phyloP scores from a whole-genome alignment of 176 grass and related monocot genomes.

The Carex cristatella region DNA sequence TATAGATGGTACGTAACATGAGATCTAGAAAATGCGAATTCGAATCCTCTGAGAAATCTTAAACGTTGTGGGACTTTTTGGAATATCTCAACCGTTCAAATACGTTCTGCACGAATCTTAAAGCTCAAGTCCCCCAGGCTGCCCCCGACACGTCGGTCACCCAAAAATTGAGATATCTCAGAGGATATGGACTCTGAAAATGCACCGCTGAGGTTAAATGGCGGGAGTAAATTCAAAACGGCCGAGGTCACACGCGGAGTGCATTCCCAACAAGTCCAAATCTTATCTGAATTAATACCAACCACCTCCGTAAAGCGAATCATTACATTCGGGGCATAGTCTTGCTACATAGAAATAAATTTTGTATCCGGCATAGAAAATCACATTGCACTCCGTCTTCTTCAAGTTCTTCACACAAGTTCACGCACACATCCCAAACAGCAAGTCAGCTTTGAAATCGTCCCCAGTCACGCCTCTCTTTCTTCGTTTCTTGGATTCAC shows the following conservation, averaged over 20 bases:
- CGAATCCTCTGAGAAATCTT: too few species aligned
- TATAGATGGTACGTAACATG: too few species aligned
- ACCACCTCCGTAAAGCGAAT: neutral
- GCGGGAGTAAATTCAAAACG: constrained; percentile 27
- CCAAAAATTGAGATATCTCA: too few species aligned
- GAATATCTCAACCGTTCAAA: too few species aligned
- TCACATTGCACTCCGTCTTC: neutral
- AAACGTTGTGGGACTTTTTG: too few species aligned
- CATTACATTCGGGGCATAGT: neutral
- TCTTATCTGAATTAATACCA: neutral
- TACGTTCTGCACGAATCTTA: too few species aligned
- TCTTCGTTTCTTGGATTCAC: neutral
- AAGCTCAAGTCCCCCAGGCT: too few species aligned
- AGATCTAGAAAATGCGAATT: neutral
- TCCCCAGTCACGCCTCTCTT: neutral
- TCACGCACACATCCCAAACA: constrained; percentile 16
- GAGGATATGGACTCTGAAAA: neutral
- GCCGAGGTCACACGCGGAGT: neutral
- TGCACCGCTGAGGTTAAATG: neutral
- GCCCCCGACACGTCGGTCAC: too few species aligned
- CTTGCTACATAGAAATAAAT: neutral
- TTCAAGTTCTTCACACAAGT: constrained; percentile 19
- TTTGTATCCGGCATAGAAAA: neutral
- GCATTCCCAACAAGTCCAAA: neutral
- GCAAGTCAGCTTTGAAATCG: constrained; percentile 1